Base-by-base conservation (phyloP, 176 grass and related monocot species). In the Poa pratensis region DNA sequence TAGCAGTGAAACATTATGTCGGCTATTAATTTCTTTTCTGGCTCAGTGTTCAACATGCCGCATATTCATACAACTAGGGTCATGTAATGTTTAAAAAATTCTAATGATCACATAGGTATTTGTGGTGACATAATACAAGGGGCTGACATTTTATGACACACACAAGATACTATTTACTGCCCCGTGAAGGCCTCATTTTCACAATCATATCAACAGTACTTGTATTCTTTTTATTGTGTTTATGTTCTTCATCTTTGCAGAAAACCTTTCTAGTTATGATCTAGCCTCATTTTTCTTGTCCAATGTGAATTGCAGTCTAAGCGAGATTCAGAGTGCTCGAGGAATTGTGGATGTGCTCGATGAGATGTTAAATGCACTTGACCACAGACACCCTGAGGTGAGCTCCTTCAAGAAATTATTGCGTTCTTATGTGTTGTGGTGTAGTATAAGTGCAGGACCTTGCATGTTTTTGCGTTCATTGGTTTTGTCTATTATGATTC, bases 281-380 rank as follows among this genome's bases (percentile, higher is more conserved):
- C 6, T 50, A 48, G 24, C n/a, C 69, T 84, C 26, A 80, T 85
- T 84, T 85, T 83, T 39, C 2, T 28, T 68, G 18, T 73, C 55
- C 59, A 53, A 83, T 90, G 16, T 71, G 16, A 62, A 82, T 61
- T 81, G 22, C 86, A 99, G 97, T 81, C 89, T 90, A 77, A 81
- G 93, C 42, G 94, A 99, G 78, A 96, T 99, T 88, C 88, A 99
- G 72, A 96, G 90, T 87, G 97, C 94, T 92, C 84, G 75, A 83
- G 97, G 94, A 74, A 96, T 99, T 82, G 94, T 94, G 69, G 94
- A 94, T 70, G 92, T 99, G 35, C 83, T 99, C 17, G 88, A 91
- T 86, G 97, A 99, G 80, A 99, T 99, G 89, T 86, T 99, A 57
- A 96, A 99, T 94, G 94, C 94, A 50, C 80, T 99, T 64, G 94